Conservation (phyloP, 108 stramenopile genomes). For the Stephanodiscus minutulus region DNA sequence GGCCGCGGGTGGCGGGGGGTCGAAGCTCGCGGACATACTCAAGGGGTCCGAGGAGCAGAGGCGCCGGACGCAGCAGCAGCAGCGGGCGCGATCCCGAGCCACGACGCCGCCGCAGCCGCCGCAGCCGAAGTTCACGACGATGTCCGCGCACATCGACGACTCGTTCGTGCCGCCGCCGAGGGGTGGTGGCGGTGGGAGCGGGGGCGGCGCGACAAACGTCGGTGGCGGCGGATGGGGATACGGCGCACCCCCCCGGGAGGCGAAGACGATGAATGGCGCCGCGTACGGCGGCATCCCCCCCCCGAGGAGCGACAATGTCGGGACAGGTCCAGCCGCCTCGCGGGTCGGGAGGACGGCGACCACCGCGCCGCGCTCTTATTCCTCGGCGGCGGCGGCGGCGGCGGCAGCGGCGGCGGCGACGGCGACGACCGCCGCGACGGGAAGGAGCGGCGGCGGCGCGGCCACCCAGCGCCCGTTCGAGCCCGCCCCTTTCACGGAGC, state of each 20-base stretch:
- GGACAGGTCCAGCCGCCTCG: background rate
- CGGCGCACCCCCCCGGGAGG: background rate
- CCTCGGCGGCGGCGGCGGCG: background rate
- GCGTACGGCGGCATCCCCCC: no score
- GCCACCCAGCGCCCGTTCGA: constrained; percentile 39
- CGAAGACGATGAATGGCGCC: background rate
- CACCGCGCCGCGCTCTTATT: background rate
- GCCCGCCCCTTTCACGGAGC: constrained; percentile 40
- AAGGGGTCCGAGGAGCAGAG: constrained; percentile 26
- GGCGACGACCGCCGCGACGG: background rate
- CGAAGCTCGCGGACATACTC: constrained; percentile 34
- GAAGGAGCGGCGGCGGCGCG: constrained; percentile 1
- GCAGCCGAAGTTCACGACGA: constrained; percentile 3
- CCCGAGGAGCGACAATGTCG: background rate
- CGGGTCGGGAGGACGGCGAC: background rate
- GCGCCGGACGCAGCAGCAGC: constrained; percentile 9
- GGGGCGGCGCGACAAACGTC: background rate
- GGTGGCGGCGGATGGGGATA: background rate
- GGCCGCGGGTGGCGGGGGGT: no score
- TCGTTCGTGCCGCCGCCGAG: constrained; percentile 23
- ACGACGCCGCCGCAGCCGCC: constrained; percentile 26
- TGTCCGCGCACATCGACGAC: constrained; percentile 28
- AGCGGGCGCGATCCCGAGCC: constrained; percentile 20
- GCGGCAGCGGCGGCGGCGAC: background rate
- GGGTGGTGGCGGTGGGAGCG: background rate